Percentiles rank a stretch among this genome's conserved stretches.
phyloP scores from a whole-genome alignment of 2,329 filamentous ascomycete species.

The Trichoderma afroharzianum region DNA sequence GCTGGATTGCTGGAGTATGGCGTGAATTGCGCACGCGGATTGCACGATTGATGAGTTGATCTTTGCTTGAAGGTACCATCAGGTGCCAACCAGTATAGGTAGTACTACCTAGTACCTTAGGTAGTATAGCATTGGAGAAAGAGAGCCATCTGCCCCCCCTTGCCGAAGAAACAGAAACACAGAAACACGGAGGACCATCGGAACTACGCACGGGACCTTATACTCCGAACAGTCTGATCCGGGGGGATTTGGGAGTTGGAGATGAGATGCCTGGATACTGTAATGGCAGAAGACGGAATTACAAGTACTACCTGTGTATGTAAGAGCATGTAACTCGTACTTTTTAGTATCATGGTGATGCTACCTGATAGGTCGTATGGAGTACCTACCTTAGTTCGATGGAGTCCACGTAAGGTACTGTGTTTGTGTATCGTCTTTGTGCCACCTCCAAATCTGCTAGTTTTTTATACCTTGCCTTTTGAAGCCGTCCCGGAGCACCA shows the following conservation, averaged over 20 bases:
- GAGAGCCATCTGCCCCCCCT: neutral
- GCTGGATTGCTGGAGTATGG: neutral
- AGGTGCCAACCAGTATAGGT: neutral
- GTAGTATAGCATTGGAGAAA: neutral
- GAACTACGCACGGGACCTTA: neutral
- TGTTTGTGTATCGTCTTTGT: neutral
- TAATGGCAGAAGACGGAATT: neutral
- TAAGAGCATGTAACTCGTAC: neutral
- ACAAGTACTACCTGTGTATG: too few relatives aligned
- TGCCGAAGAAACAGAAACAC: neutral
- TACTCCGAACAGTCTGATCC: neutral
- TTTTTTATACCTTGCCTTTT: neutral
- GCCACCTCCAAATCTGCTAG: neutral
- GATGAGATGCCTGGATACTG: too few relatives aligned
- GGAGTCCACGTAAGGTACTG: neutral
- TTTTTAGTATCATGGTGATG: neutral
- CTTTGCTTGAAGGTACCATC: neutral
- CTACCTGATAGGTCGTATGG: neutral
- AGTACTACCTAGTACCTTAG: too few relatives aligned
- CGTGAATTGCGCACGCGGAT: neutral
- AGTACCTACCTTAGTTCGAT: neutral
- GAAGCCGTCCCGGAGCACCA: neutral
- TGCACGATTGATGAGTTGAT: neutral
- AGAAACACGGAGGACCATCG: neutral
- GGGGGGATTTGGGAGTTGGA: neutral